Evolutionary conservation across 1,139 yeast species (phyloP).

Genomic region (Lodderomyces elongisporus): DNA sequence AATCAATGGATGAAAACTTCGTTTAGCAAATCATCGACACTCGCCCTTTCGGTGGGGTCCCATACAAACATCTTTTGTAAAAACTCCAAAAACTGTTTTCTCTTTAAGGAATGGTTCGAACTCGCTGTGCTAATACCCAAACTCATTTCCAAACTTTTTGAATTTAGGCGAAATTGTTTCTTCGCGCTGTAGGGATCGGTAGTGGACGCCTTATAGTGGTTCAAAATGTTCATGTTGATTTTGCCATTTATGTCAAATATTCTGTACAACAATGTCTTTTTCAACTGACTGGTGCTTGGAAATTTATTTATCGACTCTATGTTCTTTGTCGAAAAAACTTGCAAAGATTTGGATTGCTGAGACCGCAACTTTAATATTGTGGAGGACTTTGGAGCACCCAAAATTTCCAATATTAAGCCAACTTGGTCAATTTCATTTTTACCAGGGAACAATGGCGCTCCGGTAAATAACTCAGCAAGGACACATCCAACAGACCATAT

Average conservation of each 20-base stretch:
- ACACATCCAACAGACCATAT: constrained; percentile 79
- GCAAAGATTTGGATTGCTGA: constrained; percentile 12
- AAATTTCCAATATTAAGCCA: constrained; percentile 50
- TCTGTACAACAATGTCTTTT: constrained; percentile 30
- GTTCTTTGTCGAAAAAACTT: constrained; percentile 11
- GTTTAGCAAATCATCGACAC: constrained; percentile 39
- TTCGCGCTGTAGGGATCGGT: constrained; percentile 10
- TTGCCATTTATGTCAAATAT: constrained; percentile 40
- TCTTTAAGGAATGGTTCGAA: constrained; percentile 4
- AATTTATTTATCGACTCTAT: constrained; percentile 2
- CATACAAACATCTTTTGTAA: constrained; percentile 44
- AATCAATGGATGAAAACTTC: constrained; percentile 22
- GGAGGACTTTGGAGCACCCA: constrained; percentile 55
- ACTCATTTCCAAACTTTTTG: constrained; percentile 34
- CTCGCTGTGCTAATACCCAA: constrained; percentile 28
- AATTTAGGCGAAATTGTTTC: constrained; percentile 24
- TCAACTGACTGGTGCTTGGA: constrained; percentile 22
- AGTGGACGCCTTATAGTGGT: constrained; percentile 16
- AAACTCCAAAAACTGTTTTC: constrained; percentile 21
- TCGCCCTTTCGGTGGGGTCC: constrained; percentile 48
- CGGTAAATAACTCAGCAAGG: constrained; percentile 60
- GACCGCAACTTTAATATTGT: constrained; percentile 23
- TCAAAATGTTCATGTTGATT: constrained; percentile 26
- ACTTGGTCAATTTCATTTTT: constrained; percentile 65
- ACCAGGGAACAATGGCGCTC: constrained; percentile 67